phyloP scores from a whole-genome alignment of 2,329 filamentous ascomycete species.

The Cladosporium austrohemisphaericum region DNA sequence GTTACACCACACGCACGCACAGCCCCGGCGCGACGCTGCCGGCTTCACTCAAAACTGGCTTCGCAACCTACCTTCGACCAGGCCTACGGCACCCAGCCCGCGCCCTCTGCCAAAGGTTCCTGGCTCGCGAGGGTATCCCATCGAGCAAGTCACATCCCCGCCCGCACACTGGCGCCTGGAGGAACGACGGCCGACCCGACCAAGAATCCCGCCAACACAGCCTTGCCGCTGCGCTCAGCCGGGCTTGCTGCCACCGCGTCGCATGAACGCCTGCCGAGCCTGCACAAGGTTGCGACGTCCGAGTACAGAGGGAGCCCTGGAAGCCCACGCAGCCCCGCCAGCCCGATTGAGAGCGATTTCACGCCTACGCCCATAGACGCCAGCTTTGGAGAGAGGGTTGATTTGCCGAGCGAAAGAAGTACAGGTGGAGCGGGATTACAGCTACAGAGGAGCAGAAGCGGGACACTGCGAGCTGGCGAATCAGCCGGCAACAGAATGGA shows the following conservation, averaged over 20 bases:
- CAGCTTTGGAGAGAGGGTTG: constrained; percentile 28
- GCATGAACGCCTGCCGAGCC: constrained; percentile 21
- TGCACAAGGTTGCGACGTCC: constrained; percentile 14
- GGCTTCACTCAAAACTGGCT: constrained; percentile 17
- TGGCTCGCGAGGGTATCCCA: constrained; percentile 30
- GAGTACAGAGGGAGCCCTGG: constrained; percentile 11
- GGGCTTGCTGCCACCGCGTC: constrained; percentile 15
- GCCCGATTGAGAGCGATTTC: constrained; percentile 29
- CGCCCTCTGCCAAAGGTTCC: constrained; percentile 19
- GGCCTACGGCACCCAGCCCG: constrained; percentile 17
- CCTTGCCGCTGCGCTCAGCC: constrained; percentile 18
- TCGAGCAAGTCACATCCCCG: constrained; percentile 29
- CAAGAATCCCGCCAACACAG: constrained; percentile 10
- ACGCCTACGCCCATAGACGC: constrained; percentile 31
- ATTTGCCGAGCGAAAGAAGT: constrained; percentile 19
- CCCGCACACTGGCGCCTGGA: constrained; percentile 16
- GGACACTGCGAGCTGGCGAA: not conserved
- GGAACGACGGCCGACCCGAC: not conserved
- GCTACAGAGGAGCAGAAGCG: constrained; percentile 8
- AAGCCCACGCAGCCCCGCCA: constrained; percentile 18
- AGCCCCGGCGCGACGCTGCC: constrained; percentile 6
- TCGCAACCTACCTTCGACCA: constrained; percentile 20
- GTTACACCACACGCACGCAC: not conserved
- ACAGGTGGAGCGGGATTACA: constrained; percentile 13
- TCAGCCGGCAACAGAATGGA: constrained; percentile 25